phyloP scores from a whole-genome alignment of 148 eudicot genomes.

The Camellia japonica region DNA sequence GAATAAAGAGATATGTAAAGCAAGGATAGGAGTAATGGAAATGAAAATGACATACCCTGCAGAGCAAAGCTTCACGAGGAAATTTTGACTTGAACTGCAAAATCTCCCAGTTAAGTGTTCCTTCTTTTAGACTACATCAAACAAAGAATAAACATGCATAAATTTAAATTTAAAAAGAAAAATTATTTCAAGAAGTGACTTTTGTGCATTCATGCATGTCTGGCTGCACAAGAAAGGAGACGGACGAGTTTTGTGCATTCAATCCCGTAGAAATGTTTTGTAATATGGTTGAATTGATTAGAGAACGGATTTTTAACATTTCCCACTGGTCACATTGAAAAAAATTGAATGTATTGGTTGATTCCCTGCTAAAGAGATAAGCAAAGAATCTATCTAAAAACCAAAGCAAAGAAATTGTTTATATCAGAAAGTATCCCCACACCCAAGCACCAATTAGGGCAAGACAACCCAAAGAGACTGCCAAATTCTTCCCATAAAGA shows the following conservation, averaged over 20 bases:
- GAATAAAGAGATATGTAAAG: not conserved
- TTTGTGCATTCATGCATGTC: not conserved
- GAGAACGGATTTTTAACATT: not conserved
- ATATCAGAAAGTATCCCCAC: too few relatives aligned
- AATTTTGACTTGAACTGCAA: slow-evolving; percentile 92
- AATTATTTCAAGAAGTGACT: not conserved
- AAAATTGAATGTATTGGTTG: not conserved
- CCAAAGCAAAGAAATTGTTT: too few relatives aligned
- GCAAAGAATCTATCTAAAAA: not conserved
- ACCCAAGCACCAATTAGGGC: too few relatives aligned
- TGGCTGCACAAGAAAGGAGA: not conserved
- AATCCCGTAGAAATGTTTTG: not conserved
- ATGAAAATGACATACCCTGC: slow-evolving; percentile 61
- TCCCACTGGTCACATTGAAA: not conserved
- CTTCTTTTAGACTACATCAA: slow-evolving; percentile 80
- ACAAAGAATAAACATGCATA: not conserved
- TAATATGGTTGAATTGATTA: not conserved
- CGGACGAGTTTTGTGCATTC: not conserved
- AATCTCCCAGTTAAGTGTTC: slow-evolving; percentile 87
- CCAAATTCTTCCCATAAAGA: too few relatives aligned
- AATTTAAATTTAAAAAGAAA: not conserved
- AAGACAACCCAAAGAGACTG: too few relatives aligned
- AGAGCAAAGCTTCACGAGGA: slow-evolving; percentile 92
- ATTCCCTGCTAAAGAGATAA: not conserved
- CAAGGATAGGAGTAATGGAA: not conserved